These are phyloP conservation scores for Podila epigama DNA, from an alignment of 192 early-diverging fungal species.

Conservation along the genomic window DNA sequence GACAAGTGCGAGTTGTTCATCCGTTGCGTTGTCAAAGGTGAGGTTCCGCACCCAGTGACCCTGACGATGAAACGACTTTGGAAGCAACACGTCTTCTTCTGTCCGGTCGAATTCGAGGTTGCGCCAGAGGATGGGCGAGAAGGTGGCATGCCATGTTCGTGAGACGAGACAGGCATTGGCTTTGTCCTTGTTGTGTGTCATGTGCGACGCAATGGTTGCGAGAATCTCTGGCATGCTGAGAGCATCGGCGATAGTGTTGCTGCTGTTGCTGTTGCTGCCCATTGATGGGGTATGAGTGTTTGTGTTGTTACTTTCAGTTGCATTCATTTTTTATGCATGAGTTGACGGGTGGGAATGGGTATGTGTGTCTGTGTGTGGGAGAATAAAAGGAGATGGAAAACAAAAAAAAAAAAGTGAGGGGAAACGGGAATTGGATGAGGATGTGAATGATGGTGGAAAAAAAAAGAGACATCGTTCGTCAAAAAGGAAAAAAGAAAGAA, in stretches of 20 bases:
- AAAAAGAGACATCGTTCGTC: too few species aligned
- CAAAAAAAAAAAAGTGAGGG: not conserved
- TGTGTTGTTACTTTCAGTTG: too few species aligned
- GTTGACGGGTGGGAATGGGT: not conserved
- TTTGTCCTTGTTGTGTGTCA: not conserved
- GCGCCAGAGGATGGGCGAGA: not conserved
- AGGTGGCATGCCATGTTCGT: not conserved
- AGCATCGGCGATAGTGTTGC: not conserved
- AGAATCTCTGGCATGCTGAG: constrained; percentile 4
- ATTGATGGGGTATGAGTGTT: not conserved
- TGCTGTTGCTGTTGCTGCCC: not conserved
- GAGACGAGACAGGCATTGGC: constrained; percentile 4
- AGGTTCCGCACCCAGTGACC: not conserved
- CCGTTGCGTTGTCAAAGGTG: not conserved
- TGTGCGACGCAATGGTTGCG: not conserved
- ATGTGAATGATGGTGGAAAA: too few species aligned
- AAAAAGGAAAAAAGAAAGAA: too few species aligned
- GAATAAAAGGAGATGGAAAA: not conserved
- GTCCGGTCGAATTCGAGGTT: not conserved
- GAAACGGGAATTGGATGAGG: too few species aligned
- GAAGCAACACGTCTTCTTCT: not conserved
- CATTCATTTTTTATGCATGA: too few species aligned
- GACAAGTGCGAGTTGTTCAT: not conserved
- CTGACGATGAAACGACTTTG: not conserved
- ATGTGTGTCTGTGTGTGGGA: not conserved